These are phyloP conservation scores for Pseudogymnoascus sp. DNA, from an alignment of 2,329 filamentous ascomycete genomes.

Conservation along the genomic window DNA sequence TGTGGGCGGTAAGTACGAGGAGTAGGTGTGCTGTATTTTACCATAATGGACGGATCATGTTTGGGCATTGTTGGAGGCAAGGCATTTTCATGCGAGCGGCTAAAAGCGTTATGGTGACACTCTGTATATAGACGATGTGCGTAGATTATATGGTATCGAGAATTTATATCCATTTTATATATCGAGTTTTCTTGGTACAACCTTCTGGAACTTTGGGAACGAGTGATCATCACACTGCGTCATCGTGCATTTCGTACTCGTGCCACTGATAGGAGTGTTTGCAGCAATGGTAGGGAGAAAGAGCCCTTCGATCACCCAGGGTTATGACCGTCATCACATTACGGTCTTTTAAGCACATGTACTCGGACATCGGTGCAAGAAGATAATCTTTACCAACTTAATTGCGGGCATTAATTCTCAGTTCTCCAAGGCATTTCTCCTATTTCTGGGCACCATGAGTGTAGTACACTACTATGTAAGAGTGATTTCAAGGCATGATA, in stretches of 20 bases:
- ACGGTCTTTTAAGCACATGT: not conserved
- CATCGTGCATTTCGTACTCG: not conserved
- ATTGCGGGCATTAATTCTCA: not conserved
- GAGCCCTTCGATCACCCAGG: not conserved
- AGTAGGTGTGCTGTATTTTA: conserved; percentile 35
- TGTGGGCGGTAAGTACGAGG: conserved; percentile 57
- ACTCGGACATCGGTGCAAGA: not conserved
- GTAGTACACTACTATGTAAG: not conserved
- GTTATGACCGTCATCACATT: not conserved
- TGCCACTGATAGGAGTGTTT: too few relatives aligned
- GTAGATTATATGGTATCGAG: not conserved
- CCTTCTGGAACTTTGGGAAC: too few relatives aligned
- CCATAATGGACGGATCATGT: not conserved
- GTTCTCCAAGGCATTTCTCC: not conserved
- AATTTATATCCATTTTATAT: not conserved
- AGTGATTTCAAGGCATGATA: not conserved
- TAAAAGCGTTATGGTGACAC: conserved; percentile 5
- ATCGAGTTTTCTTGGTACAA: not conserved
- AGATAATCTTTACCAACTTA: not conserved
- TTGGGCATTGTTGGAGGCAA: conserved; percentile 2
- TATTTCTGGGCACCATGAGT: not conserved
- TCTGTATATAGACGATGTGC: conserved; percentile 7
- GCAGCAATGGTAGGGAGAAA: not conserved
- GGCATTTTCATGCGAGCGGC: conserved; percentile 5
- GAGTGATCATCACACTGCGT: not conserved